phyloP scores from a whole-genome alignment of 331 rosid species.

The Acacia pycnantha region DNA sequence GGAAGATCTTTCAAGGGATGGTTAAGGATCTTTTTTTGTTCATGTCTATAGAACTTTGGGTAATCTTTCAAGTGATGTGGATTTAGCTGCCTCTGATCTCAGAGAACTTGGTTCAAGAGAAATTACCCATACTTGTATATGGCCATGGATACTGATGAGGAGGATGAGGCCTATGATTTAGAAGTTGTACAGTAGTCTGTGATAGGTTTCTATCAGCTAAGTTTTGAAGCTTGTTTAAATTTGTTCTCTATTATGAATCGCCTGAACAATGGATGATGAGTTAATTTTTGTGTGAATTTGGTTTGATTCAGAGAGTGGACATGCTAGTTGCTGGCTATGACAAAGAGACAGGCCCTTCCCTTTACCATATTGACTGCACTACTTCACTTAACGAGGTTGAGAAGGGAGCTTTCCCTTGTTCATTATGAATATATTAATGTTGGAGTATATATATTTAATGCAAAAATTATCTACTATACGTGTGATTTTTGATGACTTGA shows the following conservation, averaged over 20 bases:
- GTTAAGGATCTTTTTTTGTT: not conserved
- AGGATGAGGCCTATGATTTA: not conserved
- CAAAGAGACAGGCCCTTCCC: conserved; percentile 82
- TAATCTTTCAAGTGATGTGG: not conserved
- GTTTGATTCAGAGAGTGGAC: conserved; percentile 73
- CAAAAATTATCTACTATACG: too few species aligned
- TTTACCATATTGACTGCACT: conserved; percentile 86
- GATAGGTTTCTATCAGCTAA: too few species aligned
- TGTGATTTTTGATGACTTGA: too few species aligned
- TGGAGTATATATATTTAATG: too few species aligned
- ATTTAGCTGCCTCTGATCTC: too few species aligned
- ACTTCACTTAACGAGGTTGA: conserved; percentile 98
- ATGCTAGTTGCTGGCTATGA: conserved; percentile 91
- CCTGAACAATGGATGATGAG: not conserved
- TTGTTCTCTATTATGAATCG: not conserved
- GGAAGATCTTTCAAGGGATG: not conserved
- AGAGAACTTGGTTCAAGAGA: too few species aligned
- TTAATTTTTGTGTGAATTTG: conserved; percentile 1
- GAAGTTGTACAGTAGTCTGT: too few species aligned
- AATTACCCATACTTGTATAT: too few species aligned
- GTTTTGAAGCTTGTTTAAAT: not conserved
- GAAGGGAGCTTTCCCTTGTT: conserved; percentile 66
- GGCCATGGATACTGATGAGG: too few species aligned
- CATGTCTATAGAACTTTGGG: not conserved
- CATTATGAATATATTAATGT: too few species aligned